Base-by-base conservation (phyloP, 441 rosid species). In the Populus hybrid region DNA sequence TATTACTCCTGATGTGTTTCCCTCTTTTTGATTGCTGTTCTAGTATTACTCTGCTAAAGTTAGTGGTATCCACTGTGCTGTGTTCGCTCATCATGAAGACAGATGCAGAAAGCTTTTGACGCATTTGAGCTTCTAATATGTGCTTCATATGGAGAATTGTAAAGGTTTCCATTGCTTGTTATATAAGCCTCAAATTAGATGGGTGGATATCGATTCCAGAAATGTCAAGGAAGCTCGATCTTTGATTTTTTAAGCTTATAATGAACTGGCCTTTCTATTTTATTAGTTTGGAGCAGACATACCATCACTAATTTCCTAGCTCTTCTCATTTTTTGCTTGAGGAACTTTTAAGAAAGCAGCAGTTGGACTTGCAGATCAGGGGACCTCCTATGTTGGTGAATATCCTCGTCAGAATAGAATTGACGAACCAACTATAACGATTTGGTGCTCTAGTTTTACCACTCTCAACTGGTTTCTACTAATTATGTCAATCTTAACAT, bases 391-490 rank as follows among this genome's bases (percentile, higher is more conserved):
- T 63, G 24, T 40, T 61, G 42, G 65, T 75, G 28, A 24, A 24
- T 12, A 72, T 45, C 36, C 28, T 28, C 78, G 72, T 36, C 68
- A 78, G 61, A 71, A 61, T 11, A 31, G 75, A 81, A 83, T 78
- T 80, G 81, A 82, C 77, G 42, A 50, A 56, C 79, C 83, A 81
- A 73, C 79, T 36, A 81, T 59, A 77, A 35, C 61, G 69, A 40
- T 69, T 69, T 75, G 40, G 69, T 77, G 70, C 67, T 73, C 66
- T 23, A 11, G 45, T 59, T 33, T 68, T 71, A 29, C 77, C 71
- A 61, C 73, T 23, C 18, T 66, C 73, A 33, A 53, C 68, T 68
- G 35, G 70, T 63, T 69, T 77, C 9, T 29, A 66, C 66, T 59
- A 76, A 21, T 66, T 45, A 40, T 29, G 74, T 73, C 74, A 77